phyloP scores from a whole-genome alignment of 768 basidiomycete species.

The Rhodotorula diobovata region DNA sequence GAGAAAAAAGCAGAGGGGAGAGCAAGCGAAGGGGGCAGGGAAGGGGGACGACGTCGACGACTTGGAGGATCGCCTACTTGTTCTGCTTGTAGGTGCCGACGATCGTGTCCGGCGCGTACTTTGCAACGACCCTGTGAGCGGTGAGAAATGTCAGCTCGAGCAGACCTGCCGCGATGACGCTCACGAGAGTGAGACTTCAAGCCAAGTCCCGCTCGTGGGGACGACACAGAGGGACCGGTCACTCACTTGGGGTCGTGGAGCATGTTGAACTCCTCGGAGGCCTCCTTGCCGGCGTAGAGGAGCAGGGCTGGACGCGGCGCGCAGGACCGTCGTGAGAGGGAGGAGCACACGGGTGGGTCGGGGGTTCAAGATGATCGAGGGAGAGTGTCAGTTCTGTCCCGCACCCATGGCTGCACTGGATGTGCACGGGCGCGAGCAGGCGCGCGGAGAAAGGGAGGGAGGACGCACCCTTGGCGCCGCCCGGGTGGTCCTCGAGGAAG shows the following conservation, averaged over 20 bases:
- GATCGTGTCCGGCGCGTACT: constrained; percentile 39
- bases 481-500: constrained; percentile 77
- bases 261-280: constrained; percentile 69
- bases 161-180: not conserved
- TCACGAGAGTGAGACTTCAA: not conserved
- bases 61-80: not conserved
- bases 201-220: too few species aligned
- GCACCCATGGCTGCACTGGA: too few species aligned
- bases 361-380: too few species aligned
- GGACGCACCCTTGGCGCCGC: constrained; percentile 5
- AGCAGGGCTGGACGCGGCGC: constrained; percentile 53
- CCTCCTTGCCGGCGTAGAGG: constrained; percentile 83
- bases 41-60: too few species aligned
- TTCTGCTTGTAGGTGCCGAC: constrained; percentile 27
- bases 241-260: not conserved
- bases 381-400: too few species aligned
- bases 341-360: too few species aligned
- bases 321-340: too few species aligned
- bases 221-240: not conserved
- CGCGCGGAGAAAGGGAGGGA: not conserved
- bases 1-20: too few species aligned
- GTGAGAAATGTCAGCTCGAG: constrained; percentile 5
- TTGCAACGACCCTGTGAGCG: constrained; percentile 37
- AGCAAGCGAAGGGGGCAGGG: too few species aligned
- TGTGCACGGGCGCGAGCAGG: too few species aligned